phyloP scores from a whole-genome alignment of 805 yeast species.

The Wickerhamiella allomyrinae region DNA sequence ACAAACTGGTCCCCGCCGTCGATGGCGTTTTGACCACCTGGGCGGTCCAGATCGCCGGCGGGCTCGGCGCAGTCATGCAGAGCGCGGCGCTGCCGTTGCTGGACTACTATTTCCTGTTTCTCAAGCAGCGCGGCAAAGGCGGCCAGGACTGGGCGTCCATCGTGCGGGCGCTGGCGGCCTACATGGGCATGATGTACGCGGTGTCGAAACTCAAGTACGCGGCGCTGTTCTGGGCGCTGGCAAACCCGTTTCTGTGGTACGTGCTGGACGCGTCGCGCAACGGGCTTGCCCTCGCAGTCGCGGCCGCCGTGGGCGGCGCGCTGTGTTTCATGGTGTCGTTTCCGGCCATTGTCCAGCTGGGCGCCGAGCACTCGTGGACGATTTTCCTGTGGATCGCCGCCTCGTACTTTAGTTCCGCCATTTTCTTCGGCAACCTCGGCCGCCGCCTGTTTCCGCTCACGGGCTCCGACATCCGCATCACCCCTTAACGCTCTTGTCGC shows the following conservation, averaged over 20 bases:
- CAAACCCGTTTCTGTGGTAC: conserved; percentile 29
- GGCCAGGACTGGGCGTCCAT: conserved; percentile 25
- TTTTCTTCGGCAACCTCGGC: conserved; percentile 28
- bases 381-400: conserved; percentile 10
- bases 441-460: conserved; percentile 20
- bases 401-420: conserved; percentile 24
- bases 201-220: conserved; percentile 27
- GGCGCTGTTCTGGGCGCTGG: conserved; percentile 24
- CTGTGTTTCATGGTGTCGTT: conserved; percentile 15
- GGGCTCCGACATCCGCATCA: no score
- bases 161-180: conserved; percentile 27
- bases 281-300: conserved; percentile 25
- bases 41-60: conserved; percentile 3
- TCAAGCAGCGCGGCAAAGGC: not conserved
- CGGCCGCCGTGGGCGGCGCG: conserved; percentile 23
- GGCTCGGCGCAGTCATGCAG: not conserved
- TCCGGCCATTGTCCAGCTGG: conserved; percentile 3
- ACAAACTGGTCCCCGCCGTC: conserved; percentile 4
- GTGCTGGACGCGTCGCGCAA: conserved; percentile 25
- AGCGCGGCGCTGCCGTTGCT: not conserved
- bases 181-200: conserved; percentile 28
- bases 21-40: conserved; percentile 5
- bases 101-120: not conserved
- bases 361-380: not conserved
- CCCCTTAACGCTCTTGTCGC: no score